These are phyloP conservation scores for Alternaria sp. DNA, from an alignment of 2,329 filamentous ascomycete species.

Conservation along the genomic window DNA sequence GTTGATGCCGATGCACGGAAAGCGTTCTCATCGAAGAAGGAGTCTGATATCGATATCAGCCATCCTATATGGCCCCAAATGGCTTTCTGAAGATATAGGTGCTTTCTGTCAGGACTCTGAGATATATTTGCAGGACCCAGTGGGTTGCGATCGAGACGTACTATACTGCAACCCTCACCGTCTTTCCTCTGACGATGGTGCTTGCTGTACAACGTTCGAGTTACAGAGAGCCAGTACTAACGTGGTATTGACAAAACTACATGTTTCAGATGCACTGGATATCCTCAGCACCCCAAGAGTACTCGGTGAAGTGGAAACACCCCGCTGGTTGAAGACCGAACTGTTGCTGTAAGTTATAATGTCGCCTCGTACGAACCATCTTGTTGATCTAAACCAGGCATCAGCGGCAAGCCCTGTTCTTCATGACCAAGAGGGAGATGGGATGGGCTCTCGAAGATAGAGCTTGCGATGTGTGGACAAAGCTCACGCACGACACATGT, in stretches of 20 bases:
- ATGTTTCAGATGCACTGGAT: not conserved
- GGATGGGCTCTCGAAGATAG: not conserved
- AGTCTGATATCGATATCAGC: not conserved
- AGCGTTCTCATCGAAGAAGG: not conserved
- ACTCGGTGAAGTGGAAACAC: not conserved
- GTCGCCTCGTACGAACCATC: not conserved
- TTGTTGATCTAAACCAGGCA: not conserved
- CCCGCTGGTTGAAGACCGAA: not conserved
- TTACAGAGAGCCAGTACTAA: not conserved
- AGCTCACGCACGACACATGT: not conserved
- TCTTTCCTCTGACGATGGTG: not conserved
- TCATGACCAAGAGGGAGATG: not conserved
- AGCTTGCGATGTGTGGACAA: not conserved
- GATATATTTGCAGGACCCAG: constrained; percentile 16
- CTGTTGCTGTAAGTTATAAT: not conserved
- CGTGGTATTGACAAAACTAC: not conserved
- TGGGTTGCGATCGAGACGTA: constrained; percentile 21
- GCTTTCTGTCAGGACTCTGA: not conserved
- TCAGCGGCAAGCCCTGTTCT: not conserved
- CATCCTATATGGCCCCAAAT: constrained; percentile 1
- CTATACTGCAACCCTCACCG: constrained; percentile 24
- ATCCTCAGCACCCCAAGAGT: not conserved
- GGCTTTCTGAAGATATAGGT: not conserved
- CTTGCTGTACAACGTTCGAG: not conserved
- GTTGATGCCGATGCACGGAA: not conserved